phyloP scores from a whole-genome alignment of 1,284 basidiomycete species.

The Apiotrichum gamsii region DNA sequence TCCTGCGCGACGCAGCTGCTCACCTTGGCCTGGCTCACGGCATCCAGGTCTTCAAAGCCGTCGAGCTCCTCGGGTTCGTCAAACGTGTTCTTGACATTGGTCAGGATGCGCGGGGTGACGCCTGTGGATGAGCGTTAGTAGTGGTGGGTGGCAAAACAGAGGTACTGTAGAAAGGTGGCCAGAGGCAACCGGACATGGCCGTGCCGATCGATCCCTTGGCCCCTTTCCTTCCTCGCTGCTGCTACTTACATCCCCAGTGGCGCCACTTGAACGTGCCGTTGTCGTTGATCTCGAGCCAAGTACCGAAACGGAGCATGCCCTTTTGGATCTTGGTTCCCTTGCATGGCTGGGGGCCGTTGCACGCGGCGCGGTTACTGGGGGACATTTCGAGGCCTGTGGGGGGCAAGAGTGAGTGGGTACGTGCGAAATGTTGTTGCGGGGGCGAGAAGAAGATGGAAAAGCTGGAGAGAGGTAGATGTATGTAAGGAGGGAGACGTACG shows the following conservation, averaged over 20 bases:
- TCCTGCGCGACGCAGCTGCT: neutral
- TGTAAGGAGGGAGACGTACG: neutral
- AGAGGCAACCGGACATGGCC: too few relatives aligned
- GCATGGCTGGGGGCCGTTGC: conserved; percentile 82
- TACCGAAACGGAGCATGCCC: conserved; percentile 65
- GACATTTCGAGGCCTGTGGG: conserved; percentile 54
- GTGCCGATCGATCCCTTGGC: too few relatives aligned
- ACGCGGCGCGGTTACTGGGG: conserved; percentile 58
- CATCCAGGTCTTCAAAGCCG: conserved; percentile 45
- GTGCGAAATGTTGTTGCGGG: neutral
- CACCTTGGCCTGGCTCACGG: conserved; percentile 50
- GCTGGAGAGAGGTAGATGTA: too few relatives aligned
- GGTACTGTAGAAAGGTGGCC: too few relatives aligned
- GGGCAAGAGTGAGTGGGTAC: too few relatives aligned
- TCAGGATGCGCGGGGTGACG: conserved; percentile 60
- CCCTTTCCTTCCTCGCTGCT: neutral
- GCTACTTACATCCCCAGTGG: conserved; percentile 34
- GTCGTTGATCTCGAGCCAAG: conserved; percentile 67
- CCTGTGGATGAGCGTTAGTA: too few relatives aligned
- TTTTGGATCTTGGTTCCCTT: conserved; percentile 66
- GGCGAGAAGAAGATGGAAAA: too few relatives aligned
- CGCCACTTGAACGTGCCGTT: conserved; percentile 59
- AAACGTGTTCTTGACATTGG: conserved; percentile 64
- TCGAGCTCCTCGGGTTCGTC: conserved; percentile 54
- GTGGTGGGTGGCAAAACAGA: too few relatives aligned